Conservation (phyloP, 441 rosid genomes). For the Aleurites moluccanus region DNA sequence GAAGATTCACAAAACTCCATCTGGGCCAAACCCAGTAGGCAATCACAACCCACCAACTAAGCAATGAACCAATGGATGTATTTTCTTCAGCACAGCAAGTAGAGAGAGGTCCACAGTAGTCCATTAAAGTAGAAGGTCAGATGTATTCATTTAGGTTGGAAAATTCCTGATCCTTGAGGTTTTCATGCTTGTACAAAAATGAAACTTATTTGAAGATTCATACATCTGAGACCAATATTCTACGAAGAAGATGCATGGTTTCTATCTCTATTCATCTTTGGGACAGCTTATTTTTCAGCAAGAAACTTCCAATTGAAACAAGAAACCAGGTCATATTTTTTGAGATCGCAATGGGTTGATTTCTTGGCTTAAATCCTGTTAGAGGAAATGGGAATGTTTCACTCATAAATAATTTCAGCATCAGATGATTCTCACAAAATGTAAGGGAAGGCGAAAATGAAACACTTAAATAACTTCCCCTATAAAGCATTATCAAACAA, state of each 20-base stretch:
- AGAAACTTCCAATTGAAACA: conserved; percentile 5
- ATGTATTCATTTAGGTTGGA: conserved; percentile 27
- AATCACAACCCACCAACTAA: conserved; percentile 53
- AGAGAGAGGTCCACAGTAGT: conserved; percentile 10
- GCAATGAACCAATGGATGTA: conserved; percentile 40
- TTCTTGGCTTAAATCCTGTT: not conserved
- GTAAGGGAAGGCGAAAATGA: not conserved
- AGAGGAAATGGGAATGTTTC: not conserved
- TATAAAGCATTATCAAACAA: not conserved
- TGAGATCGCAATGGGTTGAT: not conserved
- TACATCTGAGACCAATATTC: conserved; percentile 23
- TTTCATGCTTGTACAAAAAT: conserved; percentile 32
- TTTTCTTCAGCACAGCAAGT: conserved; percentile 19
- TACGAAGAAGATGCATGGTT: not conserved
- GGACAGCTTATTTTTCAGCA: not conserved
- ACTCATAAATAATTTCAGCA: not conserved
- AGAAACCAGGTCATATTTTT: not conserved
- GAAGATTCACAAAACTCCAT: conserved; percentile 49
- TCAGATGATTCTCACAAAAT: not conserved
- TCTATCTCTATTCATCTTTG: not conserved
- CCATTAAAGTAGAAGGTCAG: conserved; percentile 20
- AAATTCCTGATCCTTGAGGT: conserved; percentile 11
- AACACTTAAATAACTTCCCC: not conserved
- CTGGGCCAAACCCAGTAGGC: conserved; percentile 69
- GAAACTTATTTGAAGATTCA: conserved; percentile 23